phyloP scores from a whole-genome alignment of 163 green algal species.

The Scenedesmus sp. region DNA sequence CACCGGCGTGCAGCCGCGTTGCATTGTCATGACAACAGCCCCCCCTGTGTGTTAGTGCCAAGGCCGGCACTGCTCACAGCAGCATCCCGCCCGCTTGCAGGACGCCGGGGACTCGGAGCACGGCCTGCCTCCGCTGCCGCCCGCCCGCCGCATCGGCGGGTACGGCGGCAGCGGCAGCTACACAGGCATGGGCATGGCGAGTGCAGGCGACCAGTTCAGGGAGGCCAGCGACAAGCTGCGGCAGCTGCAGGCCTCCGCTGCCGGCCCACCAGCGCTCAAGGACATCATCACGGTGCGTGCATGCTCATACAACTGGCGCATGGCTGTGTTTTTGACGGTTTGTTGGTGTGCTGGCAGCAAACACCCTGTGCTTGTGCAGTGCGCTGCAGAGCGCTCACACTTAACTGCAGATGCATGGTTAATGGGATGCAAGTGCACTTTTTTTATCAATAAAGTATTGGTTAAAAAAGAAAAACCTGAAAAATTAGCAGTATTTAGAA shows the following conservation, averaged over 20 bases:
- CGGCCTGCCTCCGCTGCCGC: slow-evolving; percentile 12
- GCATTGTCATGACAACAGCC: too few relatives aligned
- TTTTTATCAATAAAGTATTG: too few relatives aligned
- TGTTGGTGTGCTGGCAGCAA: too few relatives aligned
- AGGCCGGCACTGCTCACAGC: too few relatives aligned
- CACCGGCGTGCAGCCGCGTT: too few relatives aligned
- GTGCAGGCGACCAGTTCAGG: slow-evolving; percentile 5
- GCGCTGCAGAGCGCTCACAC: too few relatives aligned
- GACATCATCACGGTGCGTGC: slow-evolving; percentile 28
- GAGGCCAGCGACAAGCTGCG: slow-evolving; percentile 30
- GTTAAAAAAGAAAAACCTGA: too few relatives aligned
- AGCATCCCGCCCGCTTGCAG: background rate
- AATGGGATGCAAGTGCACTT: too few relatives aligned
- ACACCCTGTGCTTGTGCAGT: too few relatives aligned
- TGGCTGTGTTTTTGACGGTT: background rate
- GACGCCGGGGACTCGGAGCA: background rate
- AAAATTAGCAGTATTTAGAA: too few relatives aligned
- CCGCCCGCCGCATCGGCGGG: background rate
- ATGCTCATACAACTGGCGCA: background rate
- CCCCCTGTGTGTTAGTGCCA: too few relatives aligned
- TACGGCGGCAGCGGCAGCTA: background rate
- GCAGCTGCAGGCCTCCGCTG: slow-evolving; percentile 44
- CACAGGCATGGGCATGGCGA: background rate
- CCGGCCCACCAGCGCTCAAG: slow-evolving; percentile 28
- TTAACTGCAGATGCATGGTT: too few relatives aligned